Percentiles rank a stretch among this genome's conserved stretches.
Evolutionary conservation across 192 early-diverging fungal species (phyloP).

Genomic region (Pilobolus umbonatus): DNA sequence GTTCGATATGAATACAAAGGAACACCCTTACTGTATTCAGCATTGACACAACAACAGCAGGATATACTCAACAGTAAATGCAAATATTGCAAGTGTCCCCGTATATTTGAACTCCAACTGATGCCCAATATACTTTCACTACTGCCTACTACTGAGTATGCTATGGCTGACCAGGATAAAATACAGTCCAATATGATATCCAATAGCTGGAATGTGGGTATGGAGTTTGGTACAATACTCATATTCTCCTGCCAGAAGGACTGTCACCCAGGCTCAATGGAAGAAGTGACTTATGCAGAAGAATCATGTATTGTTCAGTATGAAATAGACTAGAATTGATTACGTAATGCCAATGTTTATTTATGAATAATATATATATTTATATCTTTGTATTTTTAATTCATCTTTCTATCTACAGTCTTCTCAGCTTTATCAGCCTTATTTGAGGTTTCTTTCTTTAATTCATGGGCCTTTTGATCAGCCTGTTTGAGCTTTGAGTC

Average conservation of each 20-base stretch:
- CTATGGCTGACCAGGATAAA: slow-evolving; percentile 24
- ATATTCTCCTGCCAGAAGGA: slow-evolving; percentile 76
- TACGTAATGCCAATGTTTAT: background rate
- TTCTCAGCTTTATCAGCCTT: background rate
- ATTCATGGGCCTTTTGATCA: slow-evolving; percentile 9
- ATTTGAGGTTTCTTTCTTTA: slow-evolving; percentile 6
- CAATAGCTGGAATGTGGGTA: slow-evolving; percentile 60
- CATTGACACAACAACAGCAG: slow-evolving; percentile 8
- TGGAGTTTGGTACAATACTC: slow-evolving; percentile 89
- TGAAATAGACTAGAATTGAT: slow-evolving; percentile 30
- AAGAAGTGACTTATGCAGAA: slow-evolving; percentile 49
- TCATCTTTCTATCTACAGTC: background rate
- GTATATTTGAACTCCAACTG: slow-evolving; percentile 88
- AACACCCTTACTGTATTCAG: slow-evolving; percentile 59
- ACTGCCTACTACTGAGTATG: slow-evolving; percentile 58
- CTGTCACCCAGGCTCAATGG: slow-evolving; percentile 49
- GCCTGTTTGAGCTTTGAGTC: slow-evolving; percentile 1
- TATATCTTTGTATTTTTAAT: background rate
- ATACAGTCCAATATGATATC: slow-evolving; percentile 34
- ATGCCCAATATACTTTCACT: slow-evolving; percentile 83
- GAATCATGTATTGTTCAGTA: slow-evolving; percentile 60
- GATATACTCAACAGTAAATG: slow-evolving; percentile 47
- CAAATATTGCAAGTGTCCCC: slow-evolving; percentile 53
- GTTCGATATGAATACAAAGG: slow-evolving; percentile 75
- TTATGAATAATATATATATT: too few relatives aligned